Evolutionary conservation across 1,284 basidiomycete genomes (phyloP).

Genomic region (Irpex sp.): DNA sequence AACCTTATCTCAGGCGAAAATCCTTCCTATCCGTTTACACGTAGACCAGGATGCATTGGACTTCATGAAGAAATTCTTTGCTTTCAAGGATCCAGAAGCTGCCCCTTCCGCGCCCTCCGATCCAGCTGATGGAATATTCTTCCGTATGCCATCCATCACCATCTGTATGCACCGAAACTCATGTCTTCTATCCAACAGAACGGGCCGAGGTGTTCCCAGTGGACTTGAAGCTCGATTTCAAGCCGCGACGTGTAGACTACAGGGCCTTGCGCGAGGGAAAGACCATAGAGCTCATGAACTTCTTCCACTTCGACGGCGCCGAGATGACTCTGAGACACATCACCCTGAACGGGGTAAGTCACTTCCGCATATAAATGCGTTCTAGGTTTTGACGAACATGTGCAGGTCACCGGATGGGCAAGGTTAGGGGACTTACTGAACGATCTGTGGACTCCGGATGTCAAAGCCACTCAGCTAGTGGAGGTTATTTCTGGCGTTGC

Average conservation of each 20-base stretch:
- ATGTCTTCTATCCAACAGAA: conserved; percentile 42
- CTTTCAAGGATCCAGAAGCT: conserved; percentile 69
- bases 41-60: conserved; percentile 99
- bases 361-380: background rate
- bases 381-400: conserved; percentile 6
- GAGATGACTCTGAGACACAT: conserved; percentile 97
- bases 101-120: conserved; percentile 29
- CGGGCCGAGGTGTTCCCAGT: conserved; percentile 88
- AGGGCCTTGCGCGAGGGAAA: conserved; percentile 86
- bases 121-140: conserved; percentile 58
- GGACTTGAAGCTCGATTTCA: conserved; percentile 95
- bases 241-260: conserved; percentile 96
- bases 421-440: conserved; percentile 88
- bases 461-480: conserved; percentile 96
- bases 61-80: conserved; percentile 95
- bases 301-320: conserved; percentile 98
- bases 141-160: conserved; percentile 49
- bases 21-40: conserved; percentile 87
- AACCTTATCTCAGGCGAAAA: conserved; percentile 60
- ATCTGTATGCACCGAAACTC: background rate
- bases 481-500: conserved; percentile 97
- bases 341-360: conserved; percentile 82
- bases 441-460: conserved; percentile 98
- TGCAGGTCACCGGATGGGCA: conserved; percentile 84
- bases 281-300: conserved; percentile 98